A percentile compares a stretch with the other conserved stretches of the same genome.
Evolutionary conservation across 2,329 filamentous ascomycete species (phyloP).

Genomic region (Leptographium galeiforme): DNA sequence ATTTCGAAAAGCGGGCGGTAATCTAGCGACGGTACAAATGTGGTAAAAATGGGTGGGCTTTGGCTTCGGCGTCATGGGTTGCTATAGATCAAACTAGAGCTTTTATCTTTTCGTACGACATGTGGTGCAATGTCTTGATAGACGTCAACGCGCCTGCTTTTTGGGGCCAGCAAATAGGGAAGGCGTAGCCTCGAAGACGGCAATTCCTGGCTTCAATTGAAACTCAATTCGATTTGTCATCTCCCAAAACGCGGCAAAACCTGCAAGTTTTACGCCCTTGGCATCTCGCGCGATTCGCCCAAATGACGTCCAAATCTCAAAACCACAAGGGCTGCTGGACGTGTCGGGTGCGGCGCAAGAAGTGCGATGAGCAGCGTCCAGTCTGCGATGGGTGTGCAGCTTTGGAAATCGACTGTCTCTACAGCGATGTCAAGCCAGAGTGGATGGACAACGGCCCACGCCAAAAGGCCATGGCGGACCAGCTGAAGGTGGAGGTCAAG

Average conservation of each 20-base stretch:
- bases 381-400: constrained; percentile 35
- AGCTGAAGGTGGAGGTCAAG: constrained; percentile 45
- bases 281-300: not conserved
- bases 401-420: constrained; percentile 45
- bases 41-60: too few species aligned
- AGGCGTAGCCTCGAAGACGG: too few species aligned
- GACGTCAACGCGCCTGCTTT: too few species aligned
- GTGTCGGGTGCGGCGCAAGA: constrained; percentile 47
- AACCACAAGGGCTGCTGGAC: constrained; percentile 44
- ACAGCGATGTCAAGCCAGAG: constrained; percentile 35
- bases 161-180: too few species aligned
- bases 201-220: too few species aligned
- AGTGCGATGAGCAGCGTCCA: constrained; percentile 42
- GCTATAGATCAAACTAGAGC: too few species aligned
- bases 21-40: not conserved
- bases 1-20: not conserved
- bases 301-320: constrained; percentile 19
- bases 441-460: constrained; percentile 42
- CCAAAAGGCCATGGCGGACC: constrained; percentile 37
- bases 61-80: too few species aligned
- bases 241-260: not conserved
- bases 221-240: not conserved
- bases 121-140: too few species aligned
- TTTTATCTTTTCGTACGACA: too few species aligned
- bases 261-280: not conserved